Conservation (phyloP, 495 filamentous ascomycete genomes). For the Hypoxylon cercidicola region DNA sequence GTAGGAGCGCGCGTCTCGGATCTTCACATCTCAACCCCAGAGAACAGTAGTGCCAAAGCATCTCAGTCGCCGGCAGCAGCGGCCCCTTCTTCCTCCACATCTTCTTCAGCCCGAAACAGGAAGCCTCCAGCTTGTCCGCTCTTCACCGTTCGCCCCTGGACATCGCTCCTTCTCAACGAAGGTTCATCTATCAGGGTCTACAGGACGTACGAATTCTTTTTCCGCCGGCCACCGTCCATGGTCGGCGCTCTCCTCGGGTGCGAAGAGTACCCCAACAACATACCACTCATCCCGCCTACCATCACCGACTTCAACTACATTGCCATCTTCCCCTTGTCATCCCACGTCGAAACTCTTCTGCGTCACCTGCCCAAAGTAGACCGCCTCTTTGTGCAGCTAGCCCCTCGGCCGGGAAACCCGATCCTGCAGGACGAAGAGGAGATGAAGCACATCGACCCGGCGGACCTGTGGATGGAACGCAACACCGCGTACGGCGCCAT, state of each 20-base stretch:
- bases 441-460: slow-evolving; percentile 50
- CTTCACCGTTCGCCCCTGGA: slow-evolving; percentile 55
- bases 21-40: slow-evolving; percentile 11
- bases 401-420: slow-evolving; percentile 48
- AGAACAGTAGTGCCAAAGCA: background rate
- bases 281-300: slow-evolving; percentile 46
- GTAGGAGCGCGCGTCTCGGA: slow-evolving; percentile 7
- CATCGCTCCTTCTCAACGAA: slow-evolving; percentile 55
- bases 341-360: slow-evolving; percentile 51
- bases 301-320: slow-evolving; percentile 58
- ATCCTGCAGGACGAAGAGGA: slow-evolving; percentile 49
- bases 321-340: slow-evolving; percentile 56
- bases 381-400: slow-evolving; percentile 56
- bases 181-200: slow-evolving; percentile 52
- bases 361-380: slow-evolving; percentile 51
- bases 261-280: slow-evolving; percentile 45
- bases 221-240: slow-evolving; percentile 52
- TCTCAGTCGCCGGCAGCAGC: background rate
- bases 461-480: slow-evolving; percentile 59
- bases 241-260: slow-evolving; percentile 50
- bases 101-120: slow-evolving; percentile 17
- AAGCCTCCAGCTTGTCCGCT: slow-evolving; percentile 39
- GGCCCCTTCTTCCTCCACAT: slow-evolving; percentile 8
- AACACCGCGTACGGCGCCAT: slow-evolving; percentile 54
- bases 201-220: slow-evolving; percentile 52